Evolutionary conservation across 768 basidiomycete genomes (phyloP).

Genomic region (Russula ochroleuca): DNA sequence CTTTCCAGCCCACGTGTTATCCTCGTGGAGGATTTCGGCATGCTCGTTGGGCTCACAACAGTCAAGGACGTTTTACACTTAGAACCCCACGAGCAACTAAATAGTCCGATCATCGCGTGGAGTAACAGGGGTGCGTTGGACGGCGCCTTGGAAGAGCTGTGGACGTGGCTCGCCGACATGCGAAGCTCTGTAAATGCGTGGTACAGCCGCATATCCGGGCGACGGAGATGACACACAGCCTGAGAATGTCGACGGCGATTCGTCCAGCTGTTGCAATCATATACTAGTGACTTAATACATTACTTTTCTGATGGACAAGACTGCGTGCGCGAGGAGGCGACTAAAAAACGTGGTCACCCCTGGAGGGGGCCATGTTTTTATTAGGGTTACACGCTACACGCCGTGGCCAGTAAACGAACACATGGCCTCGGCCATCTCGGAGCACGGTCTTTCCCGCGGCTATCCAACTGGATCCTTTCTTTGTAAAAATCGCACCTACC

Average conservation of each 20-base stretch:
- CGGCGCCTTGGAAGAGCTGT: conserved; percentile 24
- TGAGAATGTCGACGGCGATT: not conserved
- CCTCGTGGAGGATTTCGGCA: conserved; percentile 83
- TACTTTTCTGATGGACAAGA: not conserved
- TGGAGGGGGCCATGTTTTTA: not conserved
- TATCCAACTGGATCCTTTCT: not conserved
- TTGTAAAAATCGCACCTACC: not conserved
- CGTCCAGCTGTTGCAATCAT: not conserved
- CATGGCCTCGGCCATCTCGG: not conserved
- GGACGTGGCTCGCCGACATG: conserved; percentile 25
- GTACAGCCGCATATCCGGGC: conserved; percentile 19
- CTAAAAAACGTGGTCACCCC: not conserved
- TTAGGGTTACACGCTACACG: not conserved
- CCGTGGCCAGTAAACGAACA: not conserved
- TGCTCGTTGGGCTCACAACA: conserved; percentile 80
- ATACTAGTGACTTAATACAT: not conserved
- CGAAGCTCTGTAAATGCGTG: conserved; percentile 20
- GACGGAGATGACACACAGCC: conserved; percentile 19
- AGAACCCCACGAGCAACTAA: conserved; percentile 34
- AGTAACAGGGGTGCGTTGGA: conserved; percentile 24
- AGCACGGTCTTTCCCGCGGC: not conserved
- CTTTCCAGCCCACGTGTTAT: conserved; percentile 87
- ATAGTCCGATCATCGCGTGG: conserved; percentile 25
- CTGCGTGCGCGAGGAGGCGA: not conserved
- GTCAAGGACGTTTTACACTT: conserved; percentile 95